A percentile compares a stretch with the other conserved stretches of the same genome.
Evolutionary conservation across 1,284 basidiomycete species (phyloP).

Genomic region (Sphaerobolus stellatus): DNA sequence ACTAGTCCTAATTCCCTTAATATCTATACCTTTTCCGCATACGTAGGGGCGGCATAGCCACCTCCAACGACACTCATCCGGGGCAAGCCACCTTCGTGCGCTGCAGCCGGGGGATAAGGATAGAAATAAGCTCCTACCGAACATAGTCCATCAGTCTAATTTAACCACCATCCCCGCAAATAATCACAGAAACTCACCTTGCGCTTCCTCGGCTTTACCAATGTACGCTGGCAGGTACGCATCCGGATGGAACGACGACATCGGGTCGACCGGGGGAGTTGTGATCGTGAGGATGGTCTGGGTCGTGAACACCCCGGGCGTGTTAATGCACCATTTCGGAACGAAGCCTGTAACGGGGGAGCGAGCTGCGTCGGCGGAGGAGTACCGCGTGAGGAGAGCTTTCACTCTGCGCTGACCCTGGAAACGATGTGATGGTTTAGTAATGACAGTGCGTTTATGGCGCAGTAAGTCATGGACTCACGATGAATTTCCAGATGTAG

Average conservation of each 20-base stretch:
- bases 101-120: conserved; percentile 20
- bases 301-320: conserved; percentile 43
- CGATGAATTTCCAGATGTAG: conserved; percentile 48
- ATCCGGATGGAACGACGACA: conserved; percentile 44
- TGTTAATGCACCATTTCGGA: conserved; percentile 46
- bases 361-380: conserved; percentile 36
- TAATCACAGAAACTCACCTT: not conserved
- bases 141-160: not conserved
- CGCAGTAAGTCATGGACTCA: conserved; percentile 26
- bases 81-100: conserved; percentile 23
- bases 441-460: not conserved
- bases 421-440: not conserved
- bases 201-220: conserved; percentile 3
- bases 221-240: conserved; percentile 42
- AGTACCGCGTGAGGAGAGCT: conserved; percentile 43
- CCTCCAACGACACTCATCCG: conserved; percentile 31
- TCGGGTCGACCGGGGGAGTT: conserved; percentile 33
- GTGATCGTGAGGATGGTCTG: conserved; percentile 42
- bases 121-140: conserved; percentile 19
- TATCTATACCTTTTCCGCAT: not conserved
- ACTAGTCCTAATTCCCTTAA: too few species aligned
- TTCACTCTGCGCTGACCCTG: conserved; percentile 48
- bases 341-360: conserved; percentile 29
- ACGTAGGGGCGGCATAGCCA: too few species aligned
- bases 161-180: not conserved